Evolutionary conservation across 805 yeast genomes (phyloP).

Genomic region (Candida methanosorbosa): DNA sequence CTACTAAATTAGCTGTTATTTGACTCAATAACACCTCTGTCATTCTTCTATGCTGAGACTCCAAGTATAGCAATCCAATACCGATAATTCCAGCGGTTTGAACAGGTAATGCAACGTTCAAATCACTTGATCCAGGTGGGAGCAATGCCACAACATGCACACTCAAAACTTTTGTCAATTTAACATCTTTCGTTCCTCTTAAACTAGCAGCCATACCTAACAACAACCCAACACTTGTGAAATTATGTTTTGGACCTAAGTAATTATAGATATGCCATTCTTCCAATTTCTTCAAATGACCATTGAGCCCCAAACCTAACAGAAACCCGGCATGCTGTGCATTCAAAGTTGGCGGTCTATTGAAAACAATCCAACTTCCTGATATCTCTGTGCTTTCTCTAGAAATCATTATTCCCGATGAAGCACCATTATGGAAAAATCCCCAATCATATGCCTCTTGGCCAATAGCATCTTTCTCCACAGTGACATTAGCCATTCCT

Average conservation of each 20-base stretch:
- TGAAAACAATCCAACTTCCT: conserved; percentile 90
- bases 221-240: conserved; percentile 78
- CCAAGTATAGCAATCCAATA: conserved; percentile 74
- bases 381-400: conserved; percentile 57
- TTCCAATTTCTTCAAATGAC: conserved; percentile 73
- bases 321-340: conserved; percentile 93
- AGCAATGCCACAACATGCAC: conserved; percentile 89
- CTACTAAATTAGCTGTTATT: conserved; percentile 42
- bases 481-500: conserved; percentile 47
- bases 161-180: conserved; percentile 80
- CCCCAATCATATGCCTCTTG: conserved; percentile 64
- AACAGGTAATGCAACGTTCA: conserved; percentile 73
- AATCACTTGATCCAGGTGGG: conserved; percentile 85
- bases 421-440: conserved; percentile 83
- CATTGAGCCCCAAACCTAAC: conserved; percentile 87
- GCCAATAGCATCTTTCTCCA: conserved; percentile 47
- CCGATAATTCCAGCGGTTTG: conserved; percentile 92
- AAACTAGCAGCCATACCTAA: conserved; percentile 91
- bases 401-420: conserved; percentile 72
- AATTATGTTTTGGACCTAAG: conserved; percentile 79
- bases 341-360: conserved; percentile 60
- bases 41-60: conserved; percentile 78
- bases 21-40: conserved; percentile 71
- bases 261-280: conserved; percentile 97
- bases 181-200: conserved; percentile 74